A percentile compares a stretch with the other conserved stretches of the same genome.
Evolutionary conservation across 2,329 filamentous ascomycete genomes (phyloP).

Genomic region (Daldinia eschscholtzii): DNA sequence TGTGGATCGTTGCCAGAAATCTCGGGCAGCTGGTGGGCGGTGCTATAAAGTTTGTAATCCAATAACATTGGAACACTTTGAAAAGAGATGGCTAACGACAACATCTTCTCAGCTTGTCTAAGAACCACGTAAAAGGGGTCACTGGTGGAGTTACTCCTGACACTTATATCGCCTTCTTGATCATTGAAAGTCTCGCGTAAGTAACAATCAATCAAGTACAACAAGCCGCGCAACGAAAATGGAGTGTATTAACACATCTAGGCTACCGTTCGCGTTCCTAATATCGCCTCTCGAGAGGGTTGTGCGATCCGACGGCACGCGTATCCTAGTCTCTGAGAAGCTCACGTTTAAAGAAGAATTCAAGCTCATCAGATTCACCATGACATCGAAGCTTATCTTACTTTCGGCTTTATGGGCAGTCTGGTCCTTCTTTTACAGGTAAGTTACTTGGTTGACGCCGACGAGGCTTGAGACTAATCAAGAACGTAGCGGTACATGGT

Average conservation of each 20-base stretch:
- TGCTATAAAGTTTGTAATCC: slow-evolving; percentile 57
- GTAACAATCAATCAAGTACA: slow-evolving; percentile 22
- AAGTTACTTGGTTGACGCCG: slow-evolving; percentile 1
- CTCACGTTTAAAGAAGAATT: slow-evolving; percentile 57
- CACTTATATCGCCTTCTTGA: slow-evolving; percentile 62
- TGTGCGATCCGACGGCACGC: slow-evolving; percentile 60
- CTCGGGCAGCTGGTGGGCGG: slow-evolving; percentile 62
- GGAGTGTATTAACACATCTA: slow-evolving; percentile 26
- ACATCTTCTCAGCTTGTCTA: slow-evolving; percentile 50
- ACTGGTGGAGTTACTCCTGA: slow-evolving; percentile 58
- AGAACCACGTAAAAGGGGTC: slow-evolving; percentile 54
- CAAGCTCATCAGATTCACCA: slow-evolving; percentile 56
- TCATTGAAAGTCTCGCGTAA: slow-evolving; percentile 60
- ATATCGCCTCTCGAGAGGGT: slow-evolving; percentile 60
- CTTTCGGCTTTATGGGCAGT: slow-evolving; percentile 58
- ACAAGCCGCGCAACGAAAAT: neutral
- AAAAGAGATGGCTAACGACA: neutral
- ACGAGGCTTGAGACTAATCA: slow-evolving; percentile 14
- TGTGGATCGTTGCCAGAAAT: slow-evolving; percentile 63
- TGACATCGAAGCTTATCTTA: slow-evolving; percentile 56
- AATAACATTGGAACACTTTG: neutral
- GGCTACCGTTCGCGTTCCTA: slow-evolving; percentile 60
- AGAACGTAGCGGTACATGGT: slow-evolving; percentile 57
- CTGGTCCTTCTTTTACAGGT: slow-evolving; percentile 62
- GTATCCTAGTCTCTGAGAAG: slow-evolving; percentile 57